Evolutionary conservation across 2,329 filamentous ascomycete genomes (phyloP).

Genomic region (Ascochyta clinopodiicola): DNA sequence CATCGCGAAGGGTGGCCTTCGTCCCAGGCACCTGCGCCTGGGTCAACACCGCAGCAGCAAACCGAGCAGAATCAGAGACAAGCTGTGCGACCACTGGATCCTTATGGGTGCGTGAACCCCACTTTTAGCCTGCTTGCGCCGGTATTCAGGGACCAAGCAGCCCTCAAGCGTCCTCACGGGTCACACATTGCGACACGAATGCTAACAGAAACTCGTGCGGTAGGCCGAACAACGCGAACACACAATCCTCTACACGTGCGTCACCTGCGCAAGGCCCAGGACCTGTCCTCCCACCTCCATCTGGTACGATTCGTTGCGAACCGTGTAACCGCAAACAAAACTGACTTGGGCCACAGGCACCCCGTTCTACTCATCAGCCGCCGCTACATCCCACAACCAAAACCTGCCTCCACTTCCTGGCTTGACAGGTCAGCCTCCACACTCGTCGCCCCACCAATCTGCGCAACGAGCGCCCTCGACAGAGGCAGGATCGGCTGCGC

Average conservation of each 20-base stretch:
- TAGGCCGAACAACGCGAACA: conserved; percentile 41
- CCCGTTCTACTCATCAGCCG: conserved; percentile 52
- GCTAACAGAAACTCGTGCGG: conserved; percentile 27
- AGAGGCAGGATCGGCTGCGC: conserved; percentile 44
- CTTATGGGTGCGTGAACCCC: conserved; percentile 44
- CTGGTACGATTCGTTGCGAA: conserved; percentile 39
- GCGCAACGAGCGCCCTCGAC: conserved; percentile 46
- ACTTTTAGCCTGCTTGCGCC: conserved; percentile 8
- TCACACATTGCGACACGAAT: conserved; percentile 17
- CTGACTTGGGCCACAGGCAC: conserved; percentile 34
- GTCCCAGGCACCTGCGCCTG: conserved; percentile 56
- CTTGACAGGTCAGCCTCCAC: conserved; percentile 53
- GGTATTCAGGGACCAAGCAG: conserved; percentile 26
- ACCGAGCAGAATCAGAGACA: conserved; percentile 45
- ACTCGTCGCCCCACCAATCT: conserved; percentile 48
- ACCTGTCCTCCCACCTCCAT: conserved; percentile 49
- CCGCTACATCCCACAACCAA: conserved; percentile 47
- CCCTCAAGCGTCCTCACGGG: conserved; percentile 18
- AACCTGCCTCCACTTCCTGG: conserved; percentile 54
- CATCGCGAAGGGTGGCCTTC: conserved; percentile 51
- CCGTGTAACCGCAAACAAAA: conserved; percentile 12
- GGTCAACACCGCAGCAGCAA: conserved; percentile 47
- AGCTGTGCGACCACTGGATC: conserved; percentile 41
- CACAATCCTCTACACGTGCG: conserved; percentile 43
- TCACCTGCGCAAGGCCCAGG: conserved; percentile 46